A percentile compares a stretch with the other conserved stretches of the same genome.
These are phyloP conservation scores for Aureobasidium sp. DNA, from an alignment of 2,329 filamentous ascomycete genomes.

Conservation along the genomic window DNA sequence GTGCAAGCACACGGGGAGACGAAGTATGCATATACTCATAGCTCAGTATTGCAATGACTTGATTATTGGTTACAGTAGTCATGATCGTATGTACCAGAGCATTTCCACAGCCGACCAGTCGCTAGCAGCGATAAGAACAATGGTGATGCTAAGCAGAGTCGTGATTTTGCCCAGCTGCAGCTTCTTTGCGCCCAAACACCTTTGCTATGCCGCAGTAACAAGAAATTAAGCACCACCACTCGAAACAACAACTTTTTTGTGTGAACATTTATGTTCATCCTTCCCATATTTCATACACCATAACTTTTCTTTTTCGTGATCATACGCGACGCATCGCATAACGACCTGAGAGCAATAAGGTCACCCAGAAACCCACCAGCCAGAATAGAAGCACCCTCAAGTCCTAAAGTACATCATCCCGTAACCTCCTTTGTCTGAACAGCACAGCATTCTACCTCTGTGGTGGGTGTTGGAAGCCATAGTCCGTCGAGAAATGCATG, in stretches of 20 bases:
- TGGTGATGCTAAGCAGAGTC: background rate
- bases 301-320: background rate
- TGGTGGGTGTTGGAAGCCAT: conserved; percentile 49
- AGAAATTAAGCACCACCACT: background rate
- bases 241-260: conserved; percentile 6
- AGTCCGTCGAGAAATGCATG: conserved; percentile 88
- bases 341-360: background rate
- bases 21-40: background rate
- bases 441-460: conserved; percentile 6
- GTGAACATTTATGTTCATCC: background rate
- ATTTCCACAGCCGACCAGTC: background rate
- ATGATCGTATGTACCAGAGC: background rate
- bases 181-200: background rate
- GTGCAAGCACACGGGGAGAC: background rate
- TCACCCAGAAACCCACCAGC: background rate
- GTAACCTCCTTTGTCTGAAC: background rate
- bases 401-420: background rate
- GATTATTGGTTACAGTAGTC: background rate
- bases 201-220: conserved; percentile 5
- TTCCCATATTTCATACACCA: background rate
- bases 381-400: background rate
- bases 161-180: background rate
- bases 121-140: background rate
- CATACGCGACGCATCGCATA: background rate
- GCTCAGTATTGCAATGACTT: background rate